Percentiles rank a stretch among this genome's conserved stretches.
These are phyloP conservation scores for Mycena rosella DNA, from an alignment of 768 basidiomycete species.

Conservation along the genomic window DNA sequence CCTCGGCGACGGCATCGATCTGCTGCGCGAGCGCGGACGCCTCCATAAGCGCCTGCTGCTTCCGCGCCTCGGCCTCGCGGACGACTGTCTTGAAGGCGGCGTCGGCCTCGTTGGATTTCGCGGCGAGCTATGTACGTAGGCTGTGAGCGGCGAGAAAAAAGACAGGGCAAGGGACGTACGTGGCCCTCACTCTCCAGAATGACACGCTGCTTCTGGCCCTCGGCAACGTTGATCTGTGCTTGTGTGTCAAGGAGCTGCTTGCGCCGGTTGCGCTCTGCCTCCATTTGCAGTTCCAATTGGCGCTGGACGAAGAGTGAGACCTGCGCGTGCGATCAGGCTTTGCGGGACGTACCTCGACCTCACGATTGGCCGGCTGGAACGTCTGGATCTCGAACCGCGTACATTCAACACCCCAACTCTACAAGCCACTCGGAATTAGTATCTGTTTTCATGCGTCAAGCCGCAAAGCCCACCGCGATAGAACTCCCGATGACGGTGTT, in stretches of 20 bases:
- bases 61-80: conserved; percentile 64
- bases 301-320: conserved; percentile 46
- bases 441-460: neutral
- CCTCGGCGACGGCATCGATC: conserved; percentile 58
- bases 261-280: conserved; percentile 67
- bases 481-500: conserved; percentile 63
- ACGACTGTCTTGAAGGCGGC: conserved; percentile 63
- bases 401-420: conserved; percentile 72
- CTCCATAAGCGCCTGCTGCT: conserved; percentile 33
- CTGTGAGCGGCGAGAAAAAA: neutral
- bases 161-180: conserved; percentile 43
- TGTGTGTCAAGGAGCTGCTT: conserved; percentile 71
- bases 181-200: conserved; percentile 69
- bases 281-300: conserved; percentile 73
- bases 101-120: conserved; percentile 68
- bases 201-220: conserved; percentile 68
- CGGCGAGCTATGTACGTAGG: conserved; percentile 51
- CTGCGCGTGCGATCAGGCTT: neutral
- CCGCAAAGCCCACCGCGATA: conserved; percentile 51
- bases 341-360: conserved; percentile 59
- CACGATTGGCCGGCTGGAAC: conserved; percentile 71
- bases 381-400: conserved; percentile 71
- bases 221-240: conserved; percentile 69
- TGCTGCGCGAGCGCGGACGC: conserved; percentile 31
- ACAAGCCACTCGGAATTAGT: neutral